A percentile compares a stretch with the other conserved stretches of the same genome.
These are phyloP conservation scores for Leccinum idahoense DNA, from an alignment of 1,284 basidiomycete species.

Conservation along the genomic window DNA sequence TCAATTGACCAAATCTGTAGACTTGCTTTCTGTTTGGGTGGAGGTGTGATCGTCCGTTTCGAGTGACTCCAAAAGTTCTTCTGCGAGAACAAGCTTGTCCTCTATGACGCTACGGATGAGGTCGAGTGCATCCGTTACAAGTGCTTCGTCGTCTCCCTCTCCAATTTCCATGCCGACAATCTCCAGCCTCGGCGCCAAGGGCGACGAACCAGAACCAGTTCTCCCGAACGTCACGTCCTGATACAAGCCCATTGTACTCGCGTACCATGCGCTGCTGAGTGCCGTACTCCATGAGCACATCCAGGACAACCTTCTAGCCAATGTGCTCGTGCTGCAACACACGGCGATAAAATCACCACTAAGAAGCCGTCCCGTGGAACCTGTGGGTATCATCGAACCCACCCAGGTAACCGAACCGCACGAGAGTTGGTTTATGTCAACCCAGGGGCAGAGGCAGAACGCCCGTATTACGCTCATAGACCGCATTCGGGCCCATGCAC, in stretches of 20 bases:
- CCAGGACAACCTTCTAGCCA: slow-evolving; percentile 78
- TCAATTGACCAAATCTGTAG: slow-evolving; percentile 69
- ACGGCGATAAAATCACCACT: slow-evolving; percentile 67
- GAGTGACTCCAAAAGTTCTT: slow-evolving; percentile 62
- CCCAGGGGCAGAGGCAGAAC: slow-evolving; percentile 44
- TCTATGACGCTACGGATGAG: slow-evolving; percentile 73
- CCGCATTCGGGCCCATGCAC: slow-evolving; percentile 57
- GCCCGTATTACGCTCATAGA: slow-evolving; percentile 63
- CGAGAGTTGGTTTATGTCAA: slow-evolving; percentile 62
- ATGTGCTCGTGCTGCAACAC: slow-evolving; percentile 72
- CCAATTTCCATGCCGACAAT: slow-evolving; percentile 69
- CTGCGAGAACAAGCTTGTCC: slow-evolving; percentile 59
- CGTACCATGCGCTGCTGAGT: slow-evolving; percentile 44
- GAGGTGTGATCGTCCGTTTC: slow-evolving; percentile 34
- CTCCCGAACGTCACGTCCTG: slow-evolving; percentile 49
- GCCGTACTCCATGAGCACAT: slow-evolving; percentile 71
- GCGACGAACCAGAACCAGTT: slow-evolving; percentile 34
- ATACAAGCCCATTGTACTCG: slow-evolving; percentile 39
- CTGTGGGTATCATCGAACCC: slow-evolving; percentile 61
- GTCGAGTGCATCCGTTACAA: slow-evolving; percentile 72
- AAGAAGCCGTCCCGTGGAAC: slow-evolving; percentile 66
- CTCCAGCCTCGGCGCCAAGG: slow-evolving; percentile 48
- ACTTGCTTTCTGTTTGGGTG: slow-evolving; percentile 17
- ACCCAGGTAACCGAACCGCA: slow-evolving; percentile 68
- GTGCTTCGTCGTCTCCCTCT: slow-evolving; percentile 48